A percentile compares a stretch with the other conserved stretches of the same genome.
Evolutionary conservation across 257 asterid species (phyloP).

Genomic region (Ligustrum vulgare): DNA sequence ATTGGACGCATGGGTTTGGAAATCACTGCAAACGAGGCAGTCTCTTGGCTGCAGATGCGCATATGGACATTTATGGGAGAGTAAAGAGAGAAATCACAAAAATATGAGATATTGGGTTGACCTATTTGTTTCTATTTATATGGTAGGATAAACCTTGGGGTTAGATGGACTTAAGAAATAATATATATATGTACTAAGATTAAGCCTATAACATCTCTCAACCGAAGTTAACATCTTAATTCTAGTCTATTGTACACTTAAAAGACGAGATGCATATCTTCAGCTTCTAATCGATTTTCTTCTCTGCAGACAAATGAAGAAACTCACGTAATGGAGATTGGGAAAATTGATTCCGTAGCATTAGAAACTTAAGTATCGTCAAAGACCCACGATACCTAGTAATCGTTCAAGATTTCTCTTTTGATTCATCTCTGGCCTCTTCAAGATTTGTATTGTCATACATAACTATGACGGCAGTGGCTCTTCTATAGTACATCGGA

Average conservation of each 20-base stretch:
- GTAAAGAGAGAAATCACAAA: background rate
- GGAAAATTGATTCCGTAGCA: too few relatives aligned
- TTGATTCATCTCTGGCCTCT: too few relatives aligned
- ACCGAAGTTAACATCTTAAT: background rate
- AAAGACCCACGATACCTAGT: too few relatives aligned
- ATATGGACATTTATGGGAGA: background rate
- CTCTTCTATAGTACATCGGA: too few relatives aligned
- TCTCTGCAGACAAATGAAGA: too few relatives aligned
- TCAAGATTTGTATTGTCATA: conserved; percentile 60
- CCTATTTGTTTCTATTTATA: background rate
- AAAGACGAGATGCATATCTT: background rate
- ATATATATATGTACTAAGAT: too few relatives aligned
- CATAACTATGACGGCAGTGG: conserved; percentile 37
- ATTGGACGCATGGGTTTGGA: conserved; percentile 43
- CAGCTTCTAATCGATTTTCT: too few relatives aligned
- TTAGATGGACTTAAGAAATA: background rate
- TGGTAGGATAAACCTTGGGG: background rate
- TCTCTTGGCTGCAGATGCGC: conserved; percentile 62
- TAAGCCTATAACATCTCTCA: background rate
- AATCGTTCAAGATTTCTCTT: too few relatives aligned
- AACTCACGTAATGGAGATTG: too few relatives aligned
- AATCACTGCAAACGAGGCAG: conserved; percentile 77
- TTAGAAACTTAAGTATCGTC: too few relatives aligned
- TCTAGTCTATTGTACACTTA: background rate
- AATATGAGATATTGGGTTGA: background rate